These are phyloP conservation scores for Citrus sp. DNA, from an alignment of 345 rosid species.

Conservation along the genomic window DNA sequence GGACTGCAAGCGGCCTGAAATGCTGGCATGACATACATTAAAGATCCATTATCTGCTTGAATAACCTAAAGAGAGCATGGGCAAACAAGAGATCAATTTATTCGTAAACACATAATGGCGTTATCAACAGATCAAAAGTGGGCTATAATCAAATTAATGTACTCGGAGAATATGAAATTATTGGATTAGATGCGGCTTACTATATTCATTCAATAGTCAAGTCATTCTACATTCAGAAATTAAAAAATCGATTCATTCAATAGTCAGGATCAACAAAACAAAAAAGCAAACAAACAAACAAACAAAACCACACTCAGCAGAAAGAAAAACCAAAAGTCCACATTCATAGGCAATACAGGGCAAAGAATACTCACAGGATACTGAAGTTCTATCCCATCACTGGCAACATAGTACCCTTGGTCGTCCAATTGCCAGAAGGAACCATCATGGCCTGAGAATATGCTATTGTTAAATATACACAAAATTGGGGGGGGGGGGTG, in stretches of 20 bases:
- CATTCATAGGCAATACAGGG: neutral
- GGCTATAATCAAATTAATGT: neutral
- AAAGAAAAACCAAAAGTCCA: neutral
- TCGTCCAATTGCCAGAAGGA: constrained; percentile 29
- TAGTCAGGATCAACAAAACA: neutral
- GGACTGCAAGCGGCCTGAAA: constrained; percentile 33
- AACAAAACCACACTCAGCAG: neutral
- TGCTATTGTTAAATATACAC: constrained; percentile 11
- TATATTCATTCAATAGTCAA: neutral
- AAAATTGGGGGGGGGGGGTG: neutral
- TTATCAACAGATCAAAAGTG: neutral
- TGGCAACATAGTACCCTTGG: constrained; percentile 30
- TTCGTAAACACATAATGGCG: neutral
- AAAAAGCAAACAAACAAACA: neutral
- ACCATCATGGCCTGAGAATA: constrained; percentile 38
- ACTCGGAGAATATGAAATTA: neutral
- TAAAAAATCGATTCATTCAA: neutral
- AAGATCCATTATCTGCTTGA: constrained; percentile 52
- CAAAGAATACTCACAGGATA: constrained; percentile 39
- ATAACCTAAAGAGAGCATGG: constrained; percentile 25
- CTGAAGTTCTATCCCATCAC: constrained; percentile 40
- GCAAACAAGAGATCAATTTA: neutral
- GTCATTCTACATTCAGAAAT: neutral
- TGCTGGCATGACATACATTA: constrained; percentile 45
- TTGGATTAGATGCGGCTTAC: neutral